phyloP scores from a whole-genome alignment of 2,329 filamentous ascomycete genomes.

The Diaporthe eres region DNA sequence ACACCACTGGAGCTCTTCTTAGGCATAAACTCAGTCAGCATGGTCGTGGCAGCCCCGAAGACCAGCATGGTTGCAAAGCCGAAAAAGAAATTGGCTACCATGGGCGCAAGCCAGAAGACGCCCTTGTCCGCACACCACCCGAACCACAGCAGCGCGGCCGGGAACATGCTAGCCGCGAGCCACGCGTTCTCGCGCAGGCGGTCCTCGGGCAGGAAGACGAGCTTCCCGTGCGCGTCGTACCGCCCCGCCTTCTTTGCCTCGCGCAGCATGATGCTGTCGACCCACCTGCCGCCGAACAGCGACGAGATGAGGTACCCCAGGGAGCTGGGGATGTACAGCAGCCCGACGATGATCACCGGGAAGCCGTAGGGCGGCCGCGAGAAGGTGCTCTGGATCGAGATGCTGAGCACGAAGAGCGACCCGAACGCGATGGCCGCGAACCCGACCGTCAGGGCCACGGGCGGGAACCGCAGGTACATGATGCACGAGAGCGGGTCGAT shows the following conservation, averaged over 20 bases:
- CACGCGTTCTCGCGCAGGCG: constrained; percentile 87
- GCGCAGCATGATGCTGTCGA: constrained; percentile 84
- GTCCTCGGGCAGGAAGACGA: constrained; percentile 82
- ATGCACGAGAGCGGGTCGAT: constrained; percentile 81
- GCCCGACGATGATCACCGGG: constrained; percentile 76
- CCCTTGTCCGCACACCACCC: constrained; percentile 77
- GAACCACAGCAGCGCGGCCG: constrained; percentile 77
- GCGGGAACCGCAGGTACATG: constrained; percentile 79
- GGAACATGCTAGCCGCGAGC: constrained; percentile 79
- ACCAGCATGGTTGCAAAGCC: constrained; percentile 85
- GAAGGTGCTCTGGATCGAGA: constrained; percentile 81
- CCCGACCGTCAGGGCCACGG: constrained; percentile 80
- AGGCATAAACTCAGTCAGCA: constrained; percentile 89
- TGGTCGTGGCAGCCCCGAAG: constrained; percentile 81
- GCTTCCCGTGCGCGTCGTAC: constrained; percentile 75
- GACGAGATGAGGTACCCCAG: constrained; percentile 80
- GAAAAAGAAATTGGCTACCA: constrained; percentile 80
- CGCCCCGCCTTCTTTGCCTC: constrained; percentile 79
- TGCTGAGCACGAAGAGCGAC: constrained; percentile 82
- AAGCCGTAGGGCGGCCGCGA: constrained; percentile 77
- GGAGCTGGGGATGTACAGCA: constrained; percentile 83
- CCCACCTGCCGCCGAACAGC: constrained; percentile 81
- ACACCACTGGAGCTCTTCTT: constrained; percentile 79
- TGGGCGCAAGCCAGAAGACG: constrained; percentile 58
- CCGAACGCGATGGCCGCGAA: constrained; percentile 83